Evolutionary conservation across 2,329 filamentous ascomycete genomes (phyloP).

Genomic region (Xylariales sp.): DNA sequence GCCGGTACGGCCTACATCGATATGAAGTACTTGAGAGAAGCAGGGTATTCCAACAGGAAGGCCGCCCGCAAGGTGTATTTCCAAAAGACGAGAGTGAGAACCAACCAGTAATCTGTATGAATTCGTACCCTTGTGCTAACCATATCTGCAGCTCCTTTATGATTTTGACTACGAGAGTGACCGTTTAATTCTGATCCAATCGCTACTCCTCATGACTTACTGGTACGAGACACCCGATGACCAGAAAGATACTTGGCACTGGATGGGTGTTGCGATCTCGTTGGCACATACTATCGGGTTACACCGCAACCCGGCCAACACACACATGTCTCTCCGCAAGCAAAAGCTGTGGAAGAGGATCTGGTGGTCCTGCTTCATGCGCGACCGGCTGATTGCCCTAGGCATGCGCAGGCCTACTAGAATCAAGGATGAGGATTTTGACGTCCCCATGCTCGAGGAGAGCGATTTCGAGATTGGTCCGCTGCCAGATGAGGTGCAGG

Average conservation of each 20-base stretch:
- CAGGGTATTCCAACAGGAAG: constrained; percentile 74
- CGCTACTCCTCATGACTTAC: constrained; percentile 87
- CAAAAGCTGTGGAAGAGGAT: constrained; percentile 90
- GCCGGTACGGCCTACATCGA: constrained; percentile 85
- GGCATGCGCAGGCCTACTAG: constrained; percentile 91
- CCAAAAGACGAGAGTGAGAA: constrained; percentile 74
- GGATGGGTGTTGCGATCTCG: constrained; percentile 95
- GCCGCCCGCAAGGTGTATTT: constrained; percentile 85
- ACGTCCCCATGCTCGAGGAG: constrained; percentile 84
- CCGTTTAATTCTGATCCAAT: constrained; percentile 82
- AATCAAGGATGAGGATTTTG: constrained; percentile 90
- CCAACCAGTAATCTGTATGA: too few relatives aligned
- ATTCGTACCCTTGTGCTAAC: constrained; percentile 5
- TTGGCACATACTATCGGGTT: constrained; percentile 90
- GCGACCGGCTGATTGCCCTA: constrained; percentile 84
- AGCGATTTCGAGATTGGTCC: constrained; percentile 77
- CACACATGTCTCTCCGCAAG: constrained; percentile 67
- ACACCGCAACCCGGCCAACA: constrained; percentile 76
- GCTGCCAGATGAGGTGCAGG: constrained; percentile 62
- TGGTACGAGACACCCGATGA: constrained; percentile 98
- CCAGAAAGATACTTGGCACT: constrained; percentile 97
- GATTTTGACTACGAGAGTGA: constrained; percentile 95
- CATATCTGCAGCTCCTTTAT: constrained; percentile 64
- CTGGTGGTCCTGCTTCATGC: constrained; percentile 98
- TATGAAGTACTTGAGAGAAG: constrained; percentile 68